These are phyloP conservation scores for Nakaseomyces nivariensis DNA, from an alignment of 1,139 yeast genomes.

Conservation along the genomic window DNA sequence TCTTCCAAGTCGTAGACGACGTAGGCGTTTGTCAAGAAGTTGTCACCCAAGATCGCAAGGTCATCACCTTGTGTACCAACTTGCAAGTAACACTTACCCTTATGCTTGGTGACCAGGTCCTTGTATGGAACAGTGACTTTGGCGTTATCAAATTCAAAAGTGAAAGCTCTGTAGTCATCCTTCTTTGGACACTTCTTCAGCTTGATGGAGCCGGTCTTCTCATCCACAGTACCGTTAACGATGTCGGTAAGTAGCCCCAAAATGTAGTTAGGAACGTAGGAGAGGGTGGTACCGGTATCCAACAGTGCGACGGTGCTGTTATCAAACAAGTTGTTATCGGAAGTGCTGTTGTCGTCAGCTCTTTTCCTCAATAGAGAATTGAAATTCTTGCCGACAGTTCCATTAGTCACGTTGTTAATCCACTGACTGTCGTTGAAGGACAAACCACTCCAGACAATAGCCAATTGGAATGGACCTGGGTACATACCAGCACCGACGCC, in stretches of 20 bases:
- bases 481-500: slow-evolving; percentile 20
- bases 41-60: slow-evolving; percentile 52
- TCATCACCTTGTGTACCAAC: slow-evolving; percentile 19
- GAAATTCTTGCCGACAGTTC: neutral
- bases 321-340: slow-evolving; percentile 21
- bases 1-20: slow-evolving; percentile 69
- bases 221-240: slow-evolving; percentile 34
- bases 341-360: neutral
- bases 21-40: slow-evolving; percentile 63
- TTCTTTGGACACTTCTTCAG: slow-evolving; percentile 26
- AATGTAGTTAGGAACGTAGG: slow-evolving; percentile 33
- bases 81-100: slow-evolving; percentile 30
- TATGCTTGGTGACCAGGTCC: neutral
- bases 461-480: neutral
- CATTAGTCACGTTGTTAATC: neutral
- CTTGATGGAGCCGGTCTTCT: slow-evolving; percentile 30
- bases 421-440: slow-evolving; percentile 1
- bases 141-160: slow-evolving; percentile 43
- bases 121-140: slow-evolving; percentile 4
- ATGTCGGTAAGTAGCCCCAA: slow-evolving; percentile 26
- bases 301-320: slow-evolving; percentile 32
- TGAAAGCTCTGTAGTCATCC: slow-evolving; percentile 22
- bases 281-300: slow-evolving; percentile 44
- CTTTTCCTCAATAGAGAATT: neutral
- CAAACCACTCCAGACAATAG: neutral